Evolutionary conservation across 306 rosid genomes (phyloP).

Genomic region (Dryas octopetala): DNA sequence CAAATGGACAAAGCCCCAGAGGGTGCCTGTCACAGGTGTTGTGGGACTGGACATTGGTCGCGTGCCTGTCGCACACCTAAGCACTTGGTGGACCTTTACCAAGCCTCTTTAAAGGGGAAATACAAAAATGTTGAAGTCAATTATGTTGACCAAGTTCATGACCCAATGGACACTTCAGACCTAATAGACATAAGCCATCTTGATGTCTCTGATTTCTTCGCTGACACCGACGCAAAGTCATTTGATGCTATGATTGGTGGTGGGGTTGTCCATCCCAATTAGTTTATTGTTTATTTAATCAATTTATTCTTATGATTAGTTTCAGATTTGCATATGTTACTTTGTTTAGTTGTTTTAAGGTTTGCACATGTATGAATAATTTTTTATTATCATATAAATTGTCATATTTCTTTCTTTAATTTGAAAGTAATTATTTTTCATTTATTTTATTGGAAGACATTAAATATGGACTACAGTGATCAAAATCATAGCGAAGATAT

Average conservation of each 20-base stretch:
- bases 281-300: neutral
- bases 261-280: neutral
- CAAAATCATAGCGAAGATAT: neutral
- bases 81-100: slow-evolving; percentile 2
- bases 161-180: neutral
- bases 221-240: neutral
- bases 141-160: neutral
- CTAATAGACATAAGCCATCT: neutral
- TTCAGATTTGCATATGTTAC: no score
- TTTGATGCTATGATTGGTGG: neutral
- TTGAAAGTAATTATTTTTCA: no score
- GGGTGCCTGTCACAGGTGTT: neutral
- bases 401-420: no score
- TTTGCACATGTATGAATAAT: no score
- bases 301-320: no score
- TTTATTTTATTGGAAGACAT: neutral
- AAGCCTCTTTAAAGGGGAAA: neutral
- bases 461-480: neutral
- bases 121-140: neutral
- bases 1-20: neutral
- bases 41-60: neutral
- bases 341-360: no score
- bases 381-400: no score
- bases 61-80: neutral
- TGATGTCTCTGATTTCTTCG: neutral